Conservation (phyloP, 164 flowering plant species). For the Stephania cephalantha region DNA sequence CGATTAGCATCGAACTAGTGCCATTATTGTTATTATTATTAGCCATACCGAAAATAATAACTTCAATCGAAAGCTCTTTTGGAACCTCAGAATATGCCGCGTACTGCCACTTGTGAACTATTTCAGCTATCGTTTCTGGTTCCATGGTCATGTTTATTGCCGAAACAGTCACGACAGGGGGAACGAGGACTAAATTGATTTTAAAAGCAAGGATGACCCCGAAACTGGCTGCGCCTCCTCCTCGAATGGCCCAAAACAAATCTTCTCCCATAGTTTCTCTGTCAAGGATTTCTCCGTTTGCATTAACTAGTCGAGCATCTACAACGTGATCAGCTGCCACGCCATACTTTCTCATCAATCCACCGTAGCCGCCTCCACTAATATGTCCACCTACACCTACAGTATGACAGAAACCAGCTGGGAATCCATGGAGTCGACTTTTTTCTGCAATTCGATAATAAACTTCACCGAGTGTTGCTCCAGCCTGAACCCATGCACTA, state of each 20-base stretch:
- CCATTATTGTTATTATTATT: too few species aligned
- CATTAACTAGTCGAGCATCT: constrained; percentile 37
- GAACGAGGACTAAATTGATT: constrained; percentile 27
- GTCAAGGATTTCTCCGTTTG: constrained; percentile 29
- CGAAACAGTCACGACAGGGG: constrained; percentile 34
- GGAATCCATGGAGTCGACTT: constrained; percentile 32
- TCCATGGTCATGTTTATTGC: constrained; percentile 17
- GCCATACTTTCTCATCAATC: constrained; percentile 41
- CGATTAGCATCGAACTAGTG: neutral
- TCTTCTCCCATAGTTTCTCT: constrained; percentile 12
- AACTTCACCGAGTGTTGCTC: constrained; percentile 36
- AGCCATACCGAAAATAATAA: too few species aligned
- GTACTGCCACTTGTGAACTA: constrained; percentile 30
- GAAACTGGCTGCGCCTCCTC: neutral
- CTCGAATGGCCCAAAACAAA: neutral
- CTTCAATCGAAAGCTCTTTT: constrained; percentile 11
- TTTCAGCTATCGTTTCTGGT: constrained; percentile 19
- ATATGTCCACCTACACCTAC: constrained; percentile 36
- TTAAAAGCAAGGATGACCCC: constrained; percentile 38
- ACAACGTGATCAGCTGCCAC: constrained; percentile 34
- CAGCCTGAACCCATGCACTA: constrained; percentile 39
- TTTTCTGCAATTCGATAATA: constrained; percentile 29
- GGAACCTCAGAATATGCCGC: constrained; percentile 19
- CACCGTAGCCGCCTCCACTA: constrained; percentile 21
- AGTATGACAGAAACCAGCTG: constrained; percentile 40